Base-by-base conservation (phyloP, 2,329 filamentous ascomycete species). In the Fusarium pseudonygamai region DNA sequence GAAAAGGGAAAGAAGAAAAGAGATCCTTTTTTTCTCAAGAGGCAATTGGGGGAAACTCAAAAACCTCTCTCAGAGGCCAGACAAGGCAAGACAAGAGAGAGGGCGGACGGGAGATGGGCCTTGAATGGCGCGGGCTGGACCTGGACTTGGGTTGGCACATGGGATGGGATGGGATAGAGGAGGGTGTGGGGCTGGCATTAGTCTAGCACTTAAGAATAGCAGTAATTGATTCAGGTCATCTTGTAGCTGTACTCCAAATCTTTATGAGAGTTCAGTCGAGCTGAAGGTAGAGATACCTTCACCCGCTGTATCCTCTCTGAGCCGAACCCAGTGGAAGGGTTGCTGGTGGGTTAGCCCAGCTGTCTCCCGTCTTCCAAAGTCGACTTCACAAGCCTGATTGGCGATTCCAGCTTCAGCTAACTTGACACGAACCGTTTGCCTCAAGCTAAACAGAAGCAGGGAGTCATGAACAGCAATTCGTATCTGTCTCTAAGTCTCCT, bases 371-470 rank as follows among this genome's bases (percentile, higher is more conserved):
- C 53, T 59, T 46, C 26, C 50, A 43, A 43, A 60, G 39, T 62
- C 36, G 14, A 40, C 34, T 20, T 60, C 28, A 40, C 45, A 37
- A 50, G 30, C 32, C 46, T 73, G 62, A 73, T 73, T 73, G 71
- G 71, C 50, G 47, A 59, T 59, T 36, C 32, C 24, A 43, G 49
- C 63, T 49, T 55, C 60, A 63, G 58, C 52, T 65, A 24, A 39
- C 70, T 71, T 58, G 46, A 60, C 52, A 57, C 66, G 66, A 73
- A 67, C 70, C 55, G 66, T 64, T 74, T 71, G 58, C 71, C 62
- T 72, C 64, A 26, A 52, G 46, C 67, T 64, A 69, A 64, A 30
- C 60, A 57, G 39, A 59, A 59, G 52, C 28, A 47, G 43, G 40
- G 67, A 70, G 67, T 53, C 66, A 65, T 65, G 66, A 59, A 69